A percentile compares a stretch with the other conserved stretches of the same genome.
Evolutionary conservation across 2,329 filamentous ascomycete species (phyloP).

Genomic region (Scytalidium sp.): DNA sequence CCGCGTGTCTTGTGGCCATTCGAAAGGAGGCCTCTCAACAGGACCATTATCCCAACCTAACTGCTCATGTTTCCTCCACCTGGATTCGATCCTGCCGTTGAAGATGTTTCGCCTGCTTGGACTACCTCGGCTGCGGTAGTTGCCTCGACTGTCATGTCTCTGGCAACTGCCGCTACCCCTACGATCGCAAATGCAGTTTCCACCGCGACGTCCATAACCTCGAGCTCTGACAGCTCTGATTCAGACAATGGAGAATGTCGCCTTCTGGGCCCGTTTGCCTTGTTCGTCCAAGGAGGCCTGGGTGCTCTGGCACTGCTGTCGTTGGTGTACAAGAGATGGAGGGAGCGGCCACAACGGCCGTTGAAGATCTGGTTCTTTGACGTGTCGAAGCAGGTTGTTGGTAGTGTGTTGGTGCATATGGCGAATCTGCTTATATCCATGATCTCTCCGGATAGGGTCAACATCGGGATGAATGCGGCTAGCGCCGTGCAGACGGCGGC

Average conservation of each 20-base stretch:
- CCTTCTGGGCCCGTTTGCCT: conserved; percentile 84
- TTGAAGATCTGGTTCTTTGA: conserved; percentile 98
- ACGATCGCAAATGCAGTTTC: conserved; percentile 24
- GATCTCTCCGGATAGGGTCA: conserved; percentile 84
- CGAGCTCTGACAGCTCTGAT: conserved; percentile 3
- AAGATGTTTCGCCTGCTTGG: no score
- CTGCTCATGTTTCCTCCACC: conserved; percentile 2
- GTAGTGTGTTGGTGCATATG: conserved; percentile 84
- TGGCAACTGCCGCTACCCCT: conserved; percentile 27
- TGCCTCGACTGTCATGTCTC: conserved; percentile 23
- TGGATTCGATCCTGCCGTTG: conserved; percentile 1
- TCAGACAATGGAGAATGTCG: conserved; percentile 70
- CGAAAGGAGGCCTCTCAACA: no score
- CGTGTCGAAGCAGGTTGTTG: conserved; percentile 94
- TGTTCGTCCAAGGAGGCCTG: conserved; percentile 84
- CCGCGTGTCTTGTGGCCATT: no score
- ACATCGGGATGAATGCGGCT: conserved; percentile 54
- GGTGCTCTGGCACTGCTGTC: conserved; percentile 80
- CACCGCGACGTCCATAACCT: conserved; percentile 13
- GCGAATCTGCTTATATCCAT: conserved; percentile 96
- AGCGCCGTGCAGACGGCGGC: conserved; percentile 27
- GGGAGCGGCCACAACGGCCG: conserved; percentile 86
- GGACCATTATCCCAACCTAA: no score
- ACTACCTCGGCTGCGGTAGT: conserved; percentile 15
- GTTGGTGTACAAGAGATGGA: conserved; percentile 89